Evolutionary conservation across 331 rosid species (phyloP).

Genomic region (Pyracantha coccinea): DNA sequence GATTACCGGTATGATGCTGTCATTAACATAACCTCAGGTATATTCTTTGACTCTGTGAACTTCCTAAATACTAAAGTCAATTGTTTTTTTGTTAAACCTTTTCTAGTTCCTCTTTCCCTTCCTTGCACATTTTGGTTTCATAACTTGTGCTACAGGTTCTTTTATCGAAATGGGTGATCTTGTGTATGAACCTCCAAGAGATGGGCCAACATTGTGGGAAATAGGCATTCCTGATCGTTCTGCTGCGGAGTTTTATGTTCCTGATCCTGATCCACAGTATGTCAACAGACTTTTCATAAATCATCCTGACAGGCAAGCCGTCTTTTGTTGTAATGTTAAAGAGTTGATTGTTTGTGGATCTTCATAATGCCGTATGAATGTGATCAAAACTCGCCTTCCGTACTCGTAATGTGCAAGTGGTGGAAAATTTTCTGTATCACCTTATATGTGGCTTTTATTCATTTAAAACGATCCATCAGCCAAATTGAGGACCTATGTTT

Average conservation of each 20-base stretch:
- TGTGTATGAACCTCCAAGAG: constrained; percentile 33
- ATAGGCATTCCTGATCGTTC: constrained; percentile 45
- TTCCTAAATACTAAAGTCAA: not conserved
- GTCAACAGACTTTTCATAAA: constrained; percentile 18
- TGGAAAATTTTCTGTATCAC: not conserved
- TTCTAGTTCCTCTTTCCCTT: not conserved
- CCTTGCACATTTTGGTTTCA: not conserved
- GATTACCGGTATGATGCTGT: constrained; percentile 40
- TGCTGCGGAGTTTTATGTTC: constrained; percentile 44
- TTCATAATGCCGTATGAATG: not conserved
- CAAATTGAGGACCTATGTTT: not conserved
- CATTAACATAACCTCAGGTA: constrained; percentile 54
- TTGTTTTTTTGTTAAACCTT: not conserved
- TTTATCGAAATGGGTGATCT: constrained; percentile 24
- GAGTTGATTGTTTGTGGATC: not conserved
- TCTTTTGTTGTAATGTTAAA: not conserved
- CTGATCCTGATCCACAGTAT: constrained; percentile 35
- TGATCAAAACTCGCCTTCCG: not conserved
- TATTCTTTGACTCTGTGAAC: not conserved
- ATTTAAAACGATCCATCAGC: not conserved
- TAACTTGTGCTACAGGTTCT: constrained; percentile 15
- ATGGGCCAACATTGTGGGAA: constrained; percentile 45
- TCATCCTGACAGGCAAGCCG: constrained; percentile 28
- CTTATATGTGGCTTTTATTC: not conserved
- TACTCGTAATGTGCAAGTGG: not conserved